A percentile compares a stretch with the other conserved stretches of the same genome.
phyloP scores from a whole-genome alignment of 345 rosid genomes.

The Citrus inodora region DNA sequence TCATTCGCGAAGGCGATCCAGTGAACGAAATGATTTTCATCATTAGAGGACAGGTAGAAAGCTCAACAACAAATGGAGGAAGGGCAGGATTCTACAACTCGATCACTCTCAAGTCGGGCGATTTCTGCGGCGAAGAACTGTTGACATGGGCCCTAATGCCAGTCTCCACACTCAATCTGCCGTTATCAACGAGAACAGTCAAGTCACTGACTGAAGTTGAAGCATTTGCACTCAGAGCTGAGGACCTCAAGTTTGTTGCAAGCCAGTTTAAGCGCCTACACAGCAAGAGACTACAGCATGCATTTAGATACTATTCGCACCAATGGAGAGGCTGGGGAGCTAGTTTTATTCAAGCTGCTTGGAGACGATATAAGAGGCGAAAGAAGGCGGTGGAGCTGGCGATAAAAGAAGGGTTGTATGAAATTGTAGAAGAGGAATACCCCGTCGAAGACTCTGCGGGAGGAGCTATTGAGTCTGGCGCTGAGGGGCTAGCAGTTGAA shows the following conservation, averaged over 20 bases:
- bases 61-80: slow-evolving; percentile 87
- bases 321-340: slow-evolving; percentile 93
- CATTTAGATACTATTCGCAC: slow-evolving; percentile 91
- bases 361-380: slow-evolving; percentile 62
- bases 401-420: slow-evolving; percentile 42
- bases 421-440: slow-evolving; percentile 16
- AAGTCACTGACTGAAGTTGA: slow-evolving; percentile 61
- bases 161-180: slow-evolving; percentile 43
- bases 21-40: slow-evolving; percentile 87
- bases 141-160: slow-evolving; percentile 83
- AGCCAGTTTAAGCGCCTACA: slow-evolving; percentile 81
- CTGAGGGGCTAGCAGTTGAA: slow-evolving; percentile 15
- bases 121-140: slow-evolving; percentile 87
- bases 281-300: slow-evolving; percentile 86
- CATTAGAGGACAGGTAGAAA: slow-evolving; percentile 82
- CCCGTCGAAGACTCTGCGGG: not conserved
- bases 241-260: slow-evolving; percentile 71
- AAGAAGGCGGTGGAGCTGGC: slow-evolving; percentile 66
- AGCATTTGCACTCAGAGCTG: slow-evolving; percentile 74
- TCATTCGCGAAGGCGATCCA: slow-evolving; percentile 80
- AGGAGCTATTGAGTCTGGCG: not conserved
- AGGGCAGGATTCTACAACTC: slow-evolving; percentile 77
- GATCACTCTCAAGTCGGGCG: slow-evolving; percentile 65
- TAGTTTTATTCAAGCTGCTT: slow-evolving; percentile 67
- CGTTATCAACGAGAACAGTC: slow-evolving; percentile 69